Evolutionary conservation across 805 yeast species (phyloP).

Genomic region (Teunomyces aglyptinius): DNA sequence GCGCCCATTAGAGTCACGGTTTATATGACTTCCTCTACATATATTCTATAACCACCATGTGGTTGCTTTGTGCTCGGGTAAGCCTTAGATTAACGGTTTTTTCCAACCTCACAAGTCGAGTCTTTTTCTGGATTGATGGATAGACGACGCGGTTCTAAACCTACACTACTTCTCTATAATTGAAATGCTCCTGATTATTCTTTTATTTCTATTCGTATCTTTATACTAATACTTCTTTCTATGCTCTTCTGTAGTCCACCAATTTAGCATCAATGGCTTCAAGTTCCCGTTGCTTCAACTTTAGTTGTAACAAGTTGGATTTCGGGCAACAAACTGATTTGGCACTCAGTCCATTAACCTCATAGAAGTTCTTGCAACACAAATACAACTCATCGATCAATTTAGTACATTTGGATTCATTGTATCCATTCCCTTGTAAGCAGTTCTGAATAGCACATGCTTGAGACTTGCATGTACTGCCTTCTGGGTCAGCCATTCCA

Average conservation of each 20-base stretch:
- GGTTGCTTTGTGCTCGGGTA: conserved; percentile 87
- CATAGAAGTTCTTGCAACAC: conserved; percentile 72
- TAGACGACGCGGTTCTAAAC: conserved; percentile 75
- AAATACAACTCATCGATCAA: conserved; percentile 67
- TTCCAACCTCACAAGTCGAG: conserved; percentile 58
- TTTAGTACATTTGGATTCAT: conserved; percentile 72
- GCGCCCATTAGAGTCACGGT: conserved; percentile 85
- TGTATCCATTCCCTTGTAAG: conserved; percentile 55
- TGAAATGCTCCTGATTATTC: not conserved
- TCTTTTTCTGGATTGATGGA: conserved; percentile 36
- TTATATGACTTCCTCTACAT: conserved; percentile 48
- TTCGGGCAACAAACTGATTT: conserved; percentile 77
- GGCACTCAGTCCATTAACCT: conserved; percentile 55
- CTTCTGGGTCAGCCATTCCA: conserved; percentile 2
- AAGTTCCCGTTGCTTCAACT: conserved; percentile 60
- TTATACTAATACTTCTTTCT: conserved; percentile 3
- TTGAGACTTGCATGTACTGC: conserved; percentile 59
- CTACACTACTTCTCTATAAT: conserved; percentile 38
- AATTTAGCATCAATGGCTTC: conserved; percentile 61
- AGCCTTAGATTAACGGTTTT: conserved; percentile 71
- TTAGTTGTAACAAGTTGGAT: conserved; percentile 58
- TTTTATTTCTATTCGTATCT: not conserved
- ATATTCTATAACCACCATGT: conserved; percentile 44
- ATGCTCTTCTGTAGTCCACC: conserved; percentile 9
- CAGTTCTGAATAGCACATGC: conserved; percentile 89